Percentiles rank a stretch among this genome's conserved stretches.
Conservation (phyloP, 495 filamentous ascomycete genomes). For the Poronia punctata region DNA sequence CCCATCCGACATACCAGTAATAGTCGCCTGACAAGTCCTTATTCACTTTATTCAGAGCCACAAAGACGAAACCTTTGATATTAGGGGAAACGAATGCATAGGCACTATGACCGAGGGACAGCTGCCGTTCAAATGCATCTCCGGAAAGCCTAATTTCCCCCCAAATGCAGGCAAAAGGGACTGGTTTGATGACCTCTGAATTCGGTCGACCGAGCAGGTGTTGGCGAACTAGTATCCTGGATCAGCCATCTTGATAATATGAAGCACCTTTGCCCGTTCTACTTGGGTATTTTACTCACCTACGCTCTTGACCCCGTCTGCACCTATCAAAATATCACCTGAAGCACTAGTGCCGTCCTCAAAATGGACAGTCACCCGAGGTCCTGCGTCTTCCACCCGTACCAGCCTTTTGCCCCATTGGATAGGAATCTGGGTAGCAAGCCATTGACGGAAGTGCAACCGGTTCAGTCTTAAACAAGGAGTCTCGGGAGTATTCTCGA, state of each 20-base stretch:
- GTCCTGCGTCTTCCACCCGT: constrained; percentile 25
- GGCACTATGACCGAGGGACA: constrained; percentile 22
- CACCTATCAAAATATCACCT: constrained; percentile 38
- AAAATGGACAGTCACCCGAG: constrained; percentile 59
- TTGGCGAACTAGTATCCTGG: constrained; percentile 18
- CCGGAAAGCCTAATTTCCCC: constrained; percentile 21
- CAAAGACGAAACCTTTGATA: constrained; percentile 16
- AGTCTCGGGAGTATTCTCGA: constrained; percentile 21
- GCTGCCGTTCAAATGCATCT: constrained; percentile 20
- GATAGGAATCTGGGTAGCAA: constrained; percentile 25
- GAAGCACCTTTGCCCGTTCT: neutral
- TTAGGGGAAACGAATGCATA: constrained; percentile 7
- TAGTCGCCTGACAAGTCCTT: constrained; percentile 16
- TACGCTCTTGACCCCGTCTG: constrained; percentile 39
- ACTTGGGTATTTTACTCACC: constrained; percentile 11
- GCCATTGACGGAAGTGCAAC: constrained; percentile 23
- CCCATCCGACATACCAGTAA: constrained; percentile 20
- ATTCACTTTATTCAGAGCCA: constrained; percentile 19
- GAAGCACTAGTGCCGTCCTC: constrained; percentile 56
- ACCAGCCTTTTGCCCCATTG: constrained; percentile 26
- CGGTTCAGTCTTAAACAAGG: constrained; percentile 45
- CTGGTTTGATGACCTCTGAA: constrained; percentile 12
- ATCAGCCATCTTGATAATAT: neutral
- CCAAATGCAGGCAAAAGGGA: constrained; percentile 12
- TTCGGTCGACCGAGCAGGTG: constrained; percentile 22